Evolutionary conservation across 306 rosid genomes (phyloP), one percentile per base, ranked within the genome.

Genomic region (Ceratonia siliqua): DNA sequence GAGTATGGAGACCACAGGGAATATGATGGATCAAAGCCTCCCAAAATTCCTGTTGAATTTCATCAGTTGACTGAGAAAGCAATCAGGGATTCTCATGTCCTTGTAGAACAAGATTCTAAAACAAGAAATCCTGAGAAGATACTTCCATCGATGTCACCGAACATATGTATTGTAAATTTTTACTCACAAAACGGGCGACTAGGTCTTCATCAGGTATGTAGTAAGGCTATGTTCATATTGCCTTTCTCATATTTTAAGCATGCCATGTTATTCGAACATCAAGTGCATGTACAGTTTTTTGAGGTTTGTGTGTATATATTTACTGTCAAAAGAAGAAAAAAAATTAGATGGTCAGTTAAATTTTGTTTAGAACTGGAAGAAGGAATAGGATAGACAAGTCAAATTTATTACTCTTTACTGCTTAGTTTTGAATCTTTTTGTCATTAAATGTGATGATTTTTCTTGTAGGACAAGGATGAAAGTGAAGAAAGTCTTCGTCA

Each of bases 151-250:
- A 74, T 91, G 74, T 35, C 68, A 3, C 87, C 96, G 0, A 55
- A 86, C 82, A 82, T 94, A n/a, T 91, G 98, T 42, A 33, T 94
- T 39, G 93, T 87, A 57, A 91, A 91, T 76, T 94, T 76, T 54
- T 91, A 94, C 81, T 65, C 90, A 0, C 41, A 69, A 43, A 74
- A 54, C 5, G 98, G 95, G 10, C 77, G 83, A 17, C 89, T 94
- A 0, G 98, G 93, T 58, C 94, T 94, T 76, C 97, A 94, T 82
- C 93, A 85, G 91, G 97, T 87, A 61, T 65, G 81, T 49, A 39
- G 8, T 17, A 25, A 49, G 20, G 55, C 50, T 48, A 22, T 75
- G 8, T 17, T 39, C 43, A 10, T 36, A 2, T n/a, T 35, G 28
- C 46, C 0, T 2, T 8, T 6, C 66, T 6, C 35, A 10, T 13